Evolutionary conservation across 2,329 filamentous ascomycete genomes (phyloP).

Genomic region (Rhytidhysteron rufulum): DNA sequence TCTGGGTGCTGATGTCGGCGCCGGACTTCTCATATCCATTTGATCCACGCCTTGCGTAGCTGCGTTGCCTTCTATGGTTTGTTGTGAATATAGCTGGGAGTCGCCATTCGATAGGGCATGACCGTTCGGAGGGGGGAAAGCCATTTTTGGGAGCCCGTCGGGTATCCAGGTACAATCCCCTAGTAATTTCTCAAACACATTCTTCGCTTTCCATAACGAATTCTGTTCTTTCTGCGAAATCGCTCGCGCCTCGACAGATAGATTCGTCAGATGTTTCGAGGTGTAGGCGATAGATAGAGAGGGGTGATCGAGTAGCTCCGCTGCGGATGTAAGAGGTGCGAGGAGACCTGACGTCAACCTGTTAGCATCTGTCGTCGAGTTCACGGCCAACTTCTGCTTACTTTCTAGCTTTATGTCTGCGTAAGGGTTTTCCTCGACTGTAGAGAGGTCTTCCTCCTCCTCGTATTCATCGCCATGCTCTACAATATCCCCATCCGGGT

Average conservation of each 20-base stretch:
- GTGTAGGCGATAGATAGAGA: conserved; percentile 71
- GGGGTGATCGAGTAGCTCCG: conserved; percentile 70
- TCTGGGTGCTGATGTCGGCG: conserved; percentile 2
- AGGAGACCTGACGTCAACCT: conserved; percentile 57
- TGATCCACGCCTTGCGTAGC: background rate
- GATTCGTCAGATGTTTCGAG: conserved; percentile 67
- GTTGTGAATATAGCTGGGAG: background rate
- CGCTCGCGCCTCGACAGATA: conserved; percentile 64
- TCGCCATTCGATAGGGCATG: too few species aligned
- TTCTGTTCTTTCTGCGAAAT: conserved; percentile 73
- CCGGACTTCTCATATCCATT: background rate
- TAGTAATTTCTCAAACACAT: conserved; percentile 67
- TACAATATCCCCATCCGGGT: conserved; percentile 74
- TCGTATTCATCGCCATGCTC: conserved; percentile 69
- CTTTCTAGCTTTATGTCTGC: conserved; percentile 67
- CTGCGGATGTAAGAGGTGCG: conserved; percentile 69
- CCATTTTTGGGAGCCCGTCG: conserved; percentile 49
- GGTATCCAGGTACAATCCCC: conserved; percentile 69
- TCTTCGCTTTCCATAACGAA: conserved; percentile 70
- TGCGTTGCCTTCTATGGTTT: background rate
- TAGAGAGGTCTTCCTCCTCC: conserved; percentile 59
- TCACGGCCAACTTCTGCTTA: conserved; percentile 37
- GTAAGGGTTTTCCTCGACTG: conserved; percentile 68
- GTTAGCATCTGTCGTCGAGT: conserved; percentile 19
- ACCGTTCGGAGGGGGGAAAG: conserved; percentile 39